Evolutionary conservation across 1,139 yeast genomes (phyloP).

Genomic region (Waltiozyma sp.): DNA sequence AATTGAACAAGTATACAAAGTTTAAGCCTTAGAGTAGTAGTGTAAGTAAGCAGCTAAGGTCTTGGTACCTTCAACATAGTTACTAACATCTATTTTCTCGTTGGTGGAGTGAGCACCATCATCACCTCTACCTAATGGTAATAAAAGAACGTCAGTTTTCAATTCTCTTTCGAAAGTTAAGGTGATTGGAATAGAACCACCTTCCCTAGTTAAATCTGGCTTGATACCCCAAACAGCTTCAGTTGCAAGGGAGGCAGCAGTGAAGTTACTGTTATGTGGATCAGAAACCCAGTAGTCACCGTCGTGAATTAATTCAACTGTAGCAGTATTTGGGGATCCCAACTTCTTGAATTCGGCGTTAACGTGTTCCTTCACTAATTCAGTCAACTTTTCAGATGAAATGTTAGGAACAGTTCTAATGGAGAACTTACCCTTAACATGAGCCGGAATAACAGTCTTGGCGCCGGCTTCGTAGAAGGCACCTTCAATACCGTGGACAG

Average conservation of each 20-base stretch:
- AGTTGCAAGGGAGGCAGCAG: slow-evolving; percentile 92
- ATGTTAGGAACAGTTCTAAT: slow-evolving; percentile 96
- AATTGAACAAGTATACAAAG: neutral
- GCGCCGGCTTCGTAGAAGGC: slow-evolving; percentile 95
- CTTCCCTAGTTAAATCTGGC: slow-evolving; percentile 96
- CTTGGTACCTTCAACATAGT: slow-evolving; percentile 90
- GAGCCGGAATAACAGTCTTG: slow-evolving; percentile 95
- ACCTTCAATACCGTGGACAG: slow-evolving; percentile 95
- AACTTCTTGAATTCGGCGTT: slow-evolving; percentile 53
- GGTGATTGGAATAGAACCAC: slow-evolving; percentile 96
- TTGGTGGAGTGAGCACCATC: slow-evolving; percentile 98
- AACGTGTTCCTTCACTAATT: slow-evolving; percentile 64
- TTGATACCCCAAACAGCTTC: slow-evolving; percentile 88
- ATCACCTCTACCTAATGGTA: slow-evolving; percentile 98
- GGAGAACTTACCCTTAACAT: slow-evolving; percentile 88
- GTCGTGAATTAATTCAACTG: slow-evolving; percentile 75
- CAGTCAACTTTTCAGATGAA: slow-evolving; percentile 66
- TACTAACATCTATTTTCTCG: slow-evolving; percentile 81
- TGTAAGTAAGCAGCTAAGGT: slow-evolving; percentile 90
- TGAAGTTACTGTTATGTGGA: slow-evolving; percentile 85
- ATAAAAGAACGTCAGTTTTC: slow-evolving; percentile 72
- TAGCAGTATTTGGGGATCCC: slow-evolving; percentile 64
- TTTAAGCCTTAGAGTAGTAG: slow-evolving; percentile 43
- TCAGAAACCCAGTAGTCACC: slow-evolving; percentile 95
- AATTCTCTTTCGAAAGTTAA: slow-evolving; percentile 81